phyloP scores from a whole-genome alignment of 1,284 basidiomycete genomes.

The Ustilago nuda region DNA sequence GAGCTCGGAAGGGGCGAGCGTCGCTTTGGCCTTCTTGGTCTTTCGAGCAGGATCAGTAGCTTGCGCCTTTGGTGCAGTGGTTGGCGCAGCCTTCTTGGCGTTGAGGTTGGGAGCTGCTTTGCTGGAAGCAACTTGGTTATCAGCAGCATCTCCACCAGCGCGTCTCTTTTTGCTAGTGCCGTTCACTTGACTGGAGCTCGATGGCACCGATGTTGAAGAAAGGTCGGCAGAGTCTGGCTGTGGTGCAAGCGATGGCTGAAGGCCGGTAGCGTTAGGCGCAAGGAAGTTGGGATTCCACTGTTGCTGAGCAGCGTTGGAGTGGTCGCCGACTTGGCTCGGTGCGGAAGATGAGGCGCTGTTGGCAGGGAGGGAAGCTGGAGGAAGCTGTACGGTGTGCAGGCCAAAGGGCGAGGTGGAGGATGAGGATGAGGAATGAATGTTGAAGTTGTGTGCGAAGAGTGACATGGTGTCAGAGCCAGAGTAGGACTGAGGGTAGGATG shows the following conservation, averaged over 20 bases:
- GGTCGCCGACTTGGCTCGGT: conserved; percentile 5
- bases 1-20: conserved; percentile 10
- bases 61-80: conserved; percentile 14
- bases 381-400: conserved; percentile 26
- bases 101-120: conserved; percentile 11
- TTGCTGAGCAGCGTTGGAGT: conserved; percentile 6
- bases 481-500: conserved; percentile 28
- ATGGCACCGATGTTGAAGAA: neutral
- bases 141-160: conserved; percentile 8
- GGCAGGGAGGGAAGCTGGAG: conserved; percentile 13
- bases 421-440: conserved; percentile 21
- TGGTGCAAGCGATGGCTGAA: conserved; percentile 12
- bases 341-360: conserved; percentile 7
- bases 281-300: conserved; percentile 43
- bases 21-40: conserved; percentile 37
- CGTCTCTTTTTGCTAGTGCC: conserved; percentile 18
- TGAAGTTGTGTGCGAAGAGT: conserved; percentile 25
- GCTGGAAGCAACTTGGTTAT: neutral
- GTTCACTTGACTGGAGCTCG: neutral
- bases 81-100: conserved; percentile 17
- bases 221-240: conserved; percentile 5
- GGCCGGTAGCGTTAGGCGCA: conserved; percentile 13
- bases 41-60: conserved; percentile 12
- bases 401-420: conserved; percentile 37
- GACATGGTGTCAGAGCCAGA: conserved; percentile 40